Evolutionary conservation across 495 filamentous ascomycete genomes (phyloP).

Genomic region (Neurospora sp.): DNA sequence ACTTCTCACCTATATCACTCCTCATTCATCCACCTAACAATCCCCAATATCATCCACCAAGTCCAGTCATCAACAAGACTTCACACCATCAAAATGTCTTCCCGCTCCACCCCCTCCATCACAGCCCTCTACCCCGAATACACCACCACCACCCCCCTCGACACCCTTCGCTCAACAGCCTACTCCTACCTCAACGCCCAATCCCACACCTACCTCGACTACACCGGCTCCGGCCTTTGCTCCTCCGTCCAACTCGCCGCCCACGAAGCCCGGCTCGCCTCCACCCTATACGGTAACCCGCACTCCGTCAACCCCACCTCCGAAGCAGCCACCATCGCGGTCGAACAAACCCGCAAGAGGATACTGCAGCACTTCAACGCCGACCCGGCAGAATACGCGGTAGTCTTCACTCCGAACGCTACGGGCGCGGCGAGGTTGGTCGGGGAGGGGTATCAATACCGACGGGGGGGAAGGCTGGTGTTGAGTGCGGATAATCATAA

Average conservation of each 20-base stretch:
- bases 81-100: background rate
- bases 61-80: background rate
- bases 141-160: conserved; percentile 12
- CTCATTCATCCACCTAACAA: background rate
- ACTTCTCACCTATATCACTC: background rate
- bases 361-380: conserved; percentile 47
- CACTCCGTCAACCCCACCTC: conserved; percentile 46
- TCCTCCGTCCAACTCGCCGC: conserved; percentile 16
- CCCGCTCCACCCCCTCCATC: background rate
- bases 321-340: conserved; percentile 30
- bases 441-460: conserved; percentile 32
- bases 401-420: conserved; percentile 54
- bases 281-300: conserved; percentile 46
- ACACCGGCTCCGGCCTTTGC: conserved; percentile 23
- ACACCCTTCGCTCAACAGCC: conserved; percentile 16
- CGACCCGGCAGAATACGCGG: conserved; percentile 43
- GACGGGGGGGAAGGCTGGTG: conserved; percentile 6
- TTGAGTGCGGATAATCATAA: conserved; percentile 27
- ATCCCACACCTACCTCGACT: conserved; percentile 27
- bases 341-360: conserved; percentile 36
- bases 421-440: conserved; percentile 50
- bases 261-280: conserved; percentile 14
- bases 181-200: conserved; percentile 24
- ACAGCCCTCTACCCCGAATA: conserved; percentile 20
- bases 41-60: background rate